Base-by-base conservation (phyloP, 257 asterid species). In the Primulina eburnea region DNA sequence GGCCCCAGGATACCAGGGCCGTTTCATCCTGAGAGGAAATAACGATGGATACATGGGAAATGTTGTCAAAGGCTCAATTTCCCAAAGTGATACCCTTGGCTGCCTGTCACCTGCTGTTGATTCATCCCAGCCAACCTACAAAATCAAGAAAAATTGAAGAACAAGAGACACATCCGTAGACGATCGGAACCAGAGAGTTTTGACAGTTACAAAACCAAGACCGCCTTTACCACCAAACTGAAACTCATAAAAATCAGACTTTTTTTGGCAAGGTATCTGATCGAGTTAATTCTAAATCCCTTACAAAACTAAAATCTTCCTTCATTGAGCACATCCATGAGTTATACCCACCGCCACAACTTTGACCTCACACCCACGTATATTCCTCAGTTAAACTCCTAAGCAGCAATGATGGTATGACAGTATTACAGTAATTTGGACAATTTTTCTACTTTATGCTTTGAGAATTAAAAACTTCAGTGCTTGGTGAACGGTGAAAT, bases 51-150 rank as follows among this genome's bases (percentile, higher is more conserved):
- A 89, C 98, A 93, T 93, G 20, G 98, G 98, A 81, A 87, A 93
- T 66, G 98, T 90, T 57, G 96, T 93, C 81, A 93, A 77, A 62
- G 98, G 98, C 80, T 93, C 98, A 43, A 93, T 93, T 80, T 93
- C 98, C 98, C 98, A 93, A 64, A 90, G 67, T 5, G 98, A 93
- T 29, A 90, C 97, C 71, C 96, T 84, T 20, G 98, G 97, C 83
- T 93, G 99, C 82, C 95, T 86, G 76, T 93, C 99, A 28, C 99
- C 97, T 28, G 96, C 96, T 52, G 97, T 90, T 14, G 99, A 93
- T 82, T 93, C 99, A 68, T 93, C 99, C 99, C 99, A 93, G 34
- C 97, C 99, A 29, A 93, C 99, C 99, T 93, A 77, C 64, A 75
- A 16, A 47, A 17, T 68, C 43, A 71, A 26, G 55, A 18, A 3